Evolutionary conservation across 768 basidiomycete species (phyloP).

Genomic region (Mrakia hoshinonis): DNA sequence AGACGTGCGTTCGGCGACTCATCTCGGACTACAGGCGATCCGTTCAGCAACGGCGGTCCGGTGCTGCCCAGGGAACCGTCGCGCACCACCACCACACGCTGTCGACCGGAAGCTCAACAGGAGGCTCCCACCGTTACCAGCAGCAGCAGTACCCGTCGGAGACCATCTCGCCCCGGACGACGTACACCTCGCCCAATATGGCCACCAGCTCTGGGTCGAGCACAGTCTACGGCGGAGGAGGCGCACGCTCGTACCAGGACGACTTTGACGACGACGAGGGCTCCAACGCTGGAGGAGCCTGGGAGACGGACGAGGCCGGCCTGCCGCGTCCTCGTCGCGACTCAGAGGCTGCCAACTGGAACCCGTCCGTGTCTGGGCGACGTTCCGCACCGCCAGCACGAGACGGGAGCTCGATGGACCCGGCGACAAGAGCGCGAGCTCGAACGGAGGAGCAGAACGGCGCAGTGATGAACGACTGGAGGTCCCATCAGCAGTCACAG

Average conservation of each 20-base stretch:
- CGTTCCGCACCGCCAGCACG: conserved; percentile 10
- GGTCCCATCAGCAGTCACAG: conserved; percentile 45
- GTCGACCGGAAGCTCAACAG: conserved; percentile 10
- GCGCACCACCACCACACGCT: conserved; percentile 8
- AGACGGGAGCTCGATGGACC: conserved; percentile 39
- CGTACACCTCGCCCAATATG: background rate
- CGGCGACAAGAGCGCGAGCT: conserved; percentile 53
- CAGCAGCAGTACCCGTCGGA: conserved; percentile 3
- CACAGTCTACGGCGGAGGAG: no score
- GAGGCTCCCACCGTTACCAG: conserved; percentile 1
- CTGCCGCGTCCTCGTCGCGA: conserved; percentile 13
- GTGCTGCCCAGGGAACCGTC: background rate
- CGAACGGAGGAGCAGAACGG: conserved; percentile 63
- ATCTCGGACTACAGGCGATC: conserved; percentile 49
- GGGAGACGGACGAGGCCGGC: conserved; percentile 15
- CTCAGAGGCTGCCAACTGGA: conserved; percentile 14
- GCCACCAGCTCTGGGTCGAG: background rate
- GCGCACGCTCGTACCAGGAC: background rate
- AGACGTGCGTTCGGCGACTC: conserved; percentile 74
- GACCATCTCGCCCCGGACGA: conserved; percentile 9
- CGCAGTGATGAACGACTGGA: conserved; percentile 57
- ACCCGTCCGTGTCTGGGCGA: background rate
- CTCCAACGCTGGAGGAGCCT: background rate
- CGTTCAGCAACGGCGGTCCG: conserved; percentile 1
- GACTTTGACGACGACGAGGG: conserved; percentile 15